A percentile compares a stretch with the other conserved stretches of the same genome.
These are phyloP conservation scores for Boletus rubropictus DNA, from an alignment of 768 basidiomycete species.

Conservation along the genomic window DNA sequence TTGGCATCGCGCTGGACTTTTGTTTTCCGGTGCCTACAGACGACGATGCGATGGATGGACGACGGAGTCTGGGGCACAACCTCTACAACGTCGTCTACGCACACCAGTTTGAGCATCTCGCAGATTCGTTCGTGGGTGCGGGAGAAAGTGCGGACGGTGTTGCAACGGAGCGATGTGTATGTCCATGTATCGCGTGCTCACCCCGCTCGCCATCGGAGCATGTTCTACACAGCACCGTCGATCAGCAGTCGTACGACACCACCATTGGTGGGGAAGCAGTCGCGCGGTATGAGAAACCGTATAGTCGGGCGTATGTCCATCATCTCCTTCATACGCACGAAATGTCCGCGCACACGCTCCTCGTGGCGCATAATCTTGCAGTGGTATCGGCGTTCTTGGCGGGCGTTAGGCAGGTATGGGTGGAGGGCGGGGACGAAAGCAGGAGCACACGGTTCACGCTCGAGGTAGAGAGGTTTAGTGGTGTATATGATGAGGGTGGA, in stretches of 20 bases:
- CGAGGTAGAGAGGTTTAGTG: constrained; percentile 49
- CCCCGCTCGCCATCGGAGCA: constrained; percentile 34
- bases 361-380: constrained; percentile 69
- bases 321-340: constrained; percentile 86
- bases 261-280: background rate
- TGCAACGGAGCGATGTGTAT: constrained; percentile 20
- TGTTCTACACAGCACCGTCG: constrained; percentile 44
- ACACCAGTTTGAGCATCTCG: constrained; percentile 54
- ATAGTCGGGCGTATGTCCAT: constrained; percentile 65
- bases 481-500: constrained; percentile 45
- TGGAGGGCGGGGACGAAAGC: background rate
- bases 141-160: background rate
- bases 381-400: constrained; percentile 62
- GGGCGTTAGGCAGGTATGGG: constrained; percentile 42
- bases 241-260: constrained; percentile 25
- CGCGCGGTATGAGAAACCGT: constrained; percentile 27
- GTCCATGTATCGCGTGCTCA: constrained; percentile 54
- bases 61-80: constrained; percentile 57
- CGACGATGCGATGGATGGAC: background rate
- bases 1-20: constrained; percentile 78
- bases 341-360: constrained; percentile 77
- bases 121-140: constrained; percentile 32
- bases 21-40: constrained; percentile 47
- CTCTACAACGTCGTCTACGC: constrained; percentile 56
- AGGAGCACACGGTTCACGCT: constrained; percentile 26